Conservation (phyloP, 495 filamentous ascomycete species). For the Penicillium cataractarum region DNA sequence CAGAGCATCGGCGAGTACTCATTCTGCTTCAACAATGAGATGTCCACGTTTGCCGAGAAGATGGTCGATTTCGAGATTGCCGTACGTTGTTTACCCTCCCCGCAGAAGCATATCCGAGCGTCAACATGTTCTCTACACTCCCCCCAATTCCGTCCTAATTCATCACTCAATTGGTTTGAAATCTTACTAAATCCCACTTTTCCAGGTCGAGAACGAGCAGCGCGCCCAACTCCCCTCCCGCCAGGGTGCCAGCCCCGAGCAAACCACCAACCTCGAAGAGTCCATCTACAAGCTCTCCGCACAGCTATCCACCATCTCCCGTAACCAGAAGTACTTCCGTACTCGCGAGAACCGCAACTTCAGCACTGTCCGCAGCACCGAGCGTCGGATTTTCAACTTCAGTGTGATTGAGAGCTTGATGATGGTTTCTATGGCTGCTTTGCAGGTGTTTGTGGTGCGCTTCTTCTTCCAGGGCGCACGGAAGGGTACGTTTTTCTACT, state of each 20-base stretch:
- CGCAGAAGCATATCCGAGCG: background rate
- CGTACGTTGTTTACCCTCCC: conserved; percentile 54
- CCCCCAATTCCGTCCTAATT: background rate
- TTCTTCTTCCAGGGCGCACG: conserved; percentile 97
- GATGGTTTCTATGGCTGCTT: conserved; percentile 93
- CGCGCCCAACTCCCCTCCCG: conserved; percentile 82
- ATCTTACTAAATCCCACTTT: conserved; percentile 16
- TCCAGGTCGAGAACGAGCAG: conserved; percentile 90
- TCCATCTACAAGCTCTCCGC: conserved; percentile 94
- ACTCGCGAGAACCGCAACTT: conserved; percentile 99
- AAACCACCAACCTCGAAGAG: conserved; percentile 89
- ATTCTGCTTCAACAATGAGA: conserved; percentile 98
- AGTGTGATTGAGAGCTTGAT: conserved; percentile 87
- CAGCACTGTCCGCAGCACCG: conserved; percentile 95
- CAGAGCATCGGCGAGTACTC: conserved; percentile 90
- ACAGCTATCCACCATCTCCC: conserved; percentile 91
- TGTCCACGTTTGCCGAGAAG: conserved; percentile 98
- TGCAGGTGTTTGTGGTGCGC: conserved; percentile 97
- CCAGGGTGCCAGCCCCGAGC: conserved; percentile 88
- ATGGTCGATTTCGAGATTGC: conserved; percentile 98
- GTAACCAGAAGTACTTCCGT: conserved; percentile 99
- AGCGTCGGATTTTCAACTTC: conserved; percentile 95
- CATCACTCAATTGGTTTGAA: background rate
- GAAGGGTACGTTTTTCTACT: conserved; percentile 58
- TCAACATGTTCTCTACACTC: background rate